These are phyloP conservation scores for Albizia julibrissin DNA, from an alignment of 306 rosid species.

Conservation along the genomic window DNA sequence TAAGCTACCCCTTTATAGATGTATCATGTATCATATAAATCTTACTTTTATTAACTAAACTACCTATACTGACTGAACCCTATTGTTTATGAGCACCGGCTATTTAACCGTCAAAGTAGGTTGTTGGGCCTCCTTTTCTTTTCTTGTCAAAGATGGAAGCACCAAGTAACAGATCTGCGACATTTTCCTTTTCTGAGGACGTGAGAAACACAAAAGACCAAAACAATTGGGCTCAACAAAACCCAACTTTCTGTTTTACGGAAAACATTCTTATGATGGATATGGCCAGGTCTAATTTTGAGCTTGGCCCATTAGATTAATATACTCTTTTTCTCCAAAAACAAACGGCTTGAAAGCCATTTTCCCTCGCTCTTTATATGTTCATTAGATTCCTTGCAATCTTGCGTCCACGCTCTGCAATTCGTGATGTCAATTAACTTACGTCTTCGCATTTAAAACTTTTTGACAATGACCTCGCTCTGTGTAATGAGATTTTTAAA, in stretches of 20 bases:
- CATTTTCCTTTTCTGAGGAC: neutral
- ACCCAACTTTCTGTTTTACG: neutral
- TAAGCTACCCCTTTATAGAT: no score
- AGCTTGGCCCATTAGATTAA: neutral
- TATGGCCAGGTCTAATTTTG: neutral
- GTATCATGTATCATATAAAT: neutral
- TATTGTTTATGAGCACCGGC: no score
- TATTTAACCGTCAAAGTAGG: no score
- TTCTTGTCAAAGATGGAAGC: no score
- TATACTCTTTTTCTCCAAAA: neutral
- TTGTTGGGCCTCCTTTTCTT: no score
- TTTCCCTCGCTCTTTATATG: neutral
- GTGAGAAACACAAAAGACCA: neutral
- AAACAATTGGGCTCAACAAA: neutral
- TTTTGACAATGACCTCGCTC: no score
- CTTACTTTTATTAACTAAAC: neutral
- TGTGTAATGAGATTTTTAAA: neutral
- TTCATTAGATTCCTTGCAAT: neutral
- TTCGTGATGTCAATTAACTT: no score
- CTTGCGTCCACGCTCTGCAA: neutral
- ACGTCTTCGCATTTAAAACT: no score
- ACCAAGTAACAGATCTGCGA: no score
- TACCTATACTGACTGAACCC: no score
- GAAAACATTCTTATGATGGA: neutral
- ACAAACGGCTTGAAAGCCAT: neutral